A percentile compares a stretch with the other conserved stretches of the same genome.
Evolutionary conservation across 495 filamentous ascomycete genomes (phyloP).

Genomic region (Xylaria flabelliformis): DNA sequence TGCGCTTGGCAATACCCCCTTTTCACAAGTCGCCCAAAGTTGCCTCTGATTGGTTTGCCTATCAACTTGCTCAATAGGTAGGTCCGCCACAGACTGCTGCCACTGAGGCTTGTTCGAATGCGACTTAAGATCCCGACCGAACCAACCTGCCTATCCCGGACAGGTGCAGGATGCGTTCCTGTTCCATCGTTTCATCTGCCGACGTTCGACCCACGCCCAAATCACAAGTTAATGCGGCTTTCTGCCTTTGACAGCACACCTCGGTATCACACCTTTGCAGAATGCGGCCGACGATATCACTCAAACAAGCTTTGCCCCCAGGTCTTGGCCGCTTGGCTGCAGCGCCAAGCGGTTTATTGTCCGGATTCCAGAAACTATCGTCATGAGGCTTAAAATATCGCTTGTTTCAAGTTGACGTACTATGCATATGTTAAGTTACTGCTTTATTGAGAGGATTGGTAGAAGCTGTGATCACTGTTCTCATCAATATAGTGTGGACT

Average conservation of each 20-base stretch:
- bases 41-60: not conserved
- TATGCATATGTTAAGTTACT: not conserved
- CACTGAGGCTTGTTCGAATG: not conserved
- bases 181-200: conserved; percentile 25
- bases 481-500: not conserved
- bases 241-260: not conserved
- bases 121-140: not conserved
- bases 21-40: not conserved
- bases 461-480: too few species aligned
- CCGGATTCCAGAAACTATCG: not conserved
- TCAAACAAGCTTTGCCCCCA: conserved; percentile 20
- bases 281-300: not conserved
- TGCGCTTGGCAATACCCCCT: not conserved
- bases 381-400: conserved; percentile 22
- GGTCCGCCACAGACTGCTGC: conserved; percentile 10
- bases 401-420: not conserved
- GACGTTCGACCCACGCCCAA: conserved; percentile 14
- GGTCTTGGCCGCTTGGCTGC: conserved; percentile 26
- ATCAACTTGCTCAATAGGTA: not conserved
- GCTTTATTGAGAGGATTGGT: too few species aligned
- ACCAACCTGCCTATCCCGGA: conserved; percentile 17
- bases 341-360: conserved; percentile 20
- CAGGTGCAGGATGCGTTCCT: not conserved
- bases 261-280: conserved; percentile 12
- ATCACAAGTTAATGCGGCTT: conserved; percentile 5